Evolutionary conservation across 768 basidiomycete species (phyloP).

Genomic region (Cyclocybe aegerita): DNA sequence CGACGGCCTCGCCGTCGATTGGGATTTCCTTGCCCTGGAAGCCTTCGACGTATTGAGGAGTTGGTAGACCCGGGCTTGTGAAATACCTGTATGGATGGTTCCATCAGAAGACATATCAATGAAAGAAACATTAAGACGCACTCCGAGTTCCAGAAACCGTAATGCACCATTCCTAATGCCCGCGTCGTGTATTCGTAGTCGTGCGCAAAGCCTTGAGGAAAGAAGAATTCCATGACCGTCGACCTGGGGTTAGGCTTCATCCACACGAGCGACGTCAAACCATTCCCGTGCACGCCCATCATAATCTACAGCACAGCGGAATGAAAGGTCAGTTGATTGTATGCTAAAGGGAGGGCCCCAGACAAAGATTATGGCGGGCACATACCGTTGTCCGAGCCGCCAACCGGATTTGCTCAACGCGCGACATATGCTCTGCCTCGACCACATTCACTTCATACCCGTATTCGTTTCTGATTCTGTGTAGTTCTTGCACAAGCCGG

Average conservation of each 20-base stretch:
- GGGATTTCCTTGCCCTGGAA: slow-evolving; percentile 89
- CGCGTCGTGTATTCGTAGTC: slow-evolving; percentile 83
- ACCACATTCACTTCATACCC: slow-evolving; percentile 91
- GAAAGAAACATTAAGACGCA: slow-evolving; percentile 26
- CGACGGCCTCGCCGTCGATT: slow-evolving; percentile 70
- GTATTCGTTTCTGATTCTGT: slow-evolving; percentile 64
- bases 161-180: slow-evolving; percentile 82
- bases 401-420: slow-evolving; percentile 77
- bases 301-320: slow-evolving; percentile 69
- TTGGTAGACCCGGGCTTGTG: slow-evolving; percentile 70
- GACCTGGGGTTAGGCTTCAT: slow-evolving; percentile 83
- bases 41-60: slow-evolving; percentile 76
- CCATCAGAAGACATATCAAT: not conserved
- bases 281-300: slow-evolving; percentile 95
- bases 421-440: slow-evolving; percentile 76
- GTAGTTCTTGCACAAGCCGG: slow-evolving; percentile 69
- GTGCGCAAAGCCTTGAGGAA: slow-evolving; percentile 77
- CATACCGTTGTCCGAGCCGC: slow-evolving; percentile 85
- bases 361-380: slow-evolving; percentile 1
- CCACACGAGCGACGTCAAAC: slow-evolving; percentile 85
- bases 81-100: slow-evolving; percentile 52
- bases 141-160: slow-evolving; percentile 81
- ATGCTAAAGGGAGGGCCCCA: not conserved
- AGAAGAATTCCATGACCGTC: slow-evolving; percentile 94
- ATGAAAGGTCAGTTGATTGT: not conserved